These are phyloP conservation scores for Candida sp. DNA, from an alignment of 1,139 yeast species.

Conservation along the genomic window DNA sequence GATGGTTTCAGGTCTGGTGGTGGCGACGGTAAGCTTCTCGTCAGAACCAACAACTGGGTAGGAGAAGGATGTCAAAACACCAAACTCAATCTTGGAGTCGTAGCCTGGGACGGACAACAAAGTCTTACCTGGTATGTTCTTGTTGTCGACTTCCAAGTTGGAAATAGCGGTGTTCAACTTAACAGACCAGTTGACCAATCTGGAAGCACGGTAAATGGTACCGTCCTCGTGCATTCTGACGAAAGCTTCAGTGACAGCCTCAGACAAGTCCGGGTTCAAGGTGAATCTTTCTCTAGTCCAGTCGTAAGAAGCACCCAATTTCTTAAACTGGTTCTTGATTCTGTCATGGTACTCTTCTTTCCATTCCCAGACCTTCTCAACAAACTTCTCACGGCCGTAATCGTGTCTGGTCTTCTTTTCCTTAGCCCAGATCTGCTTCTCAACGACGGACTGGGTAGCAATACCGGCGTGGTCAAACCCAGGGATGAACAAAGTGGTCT, in stretches of 20 bases:
- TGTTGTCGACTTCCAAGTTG: slow-evolving; percentile 94
- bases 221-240: slow-evolving; percentile 94
- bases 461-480: slow-evolving; percentile 99
- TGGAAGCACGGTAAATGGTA: slow-evolving; percentile 89
- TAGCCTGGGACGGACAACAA: slow-evolving; percentile 87
- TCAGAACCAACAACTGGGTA: slow-evolving; percentile 88
- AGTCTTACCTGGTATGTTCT: slow-evolving; percentile 84
- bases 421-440: slow-evolving; percentile 91
- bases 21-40: slow-evolving; percentile 90
- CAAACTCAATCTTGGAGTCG: slow-evolving; percentile 90
- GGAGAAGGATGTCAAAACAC: slow-evolving; percentile 93
- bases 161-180: slow-evolving; percentile 95
- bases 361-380: slow-evolving; percentile 97
- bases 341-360: slow-evolving; percentile 90
- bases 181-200: slow-evolving; percentile 97
- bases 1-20: slow-evolving; percentile 98
- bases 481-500: slow-evolving; percentile 90
- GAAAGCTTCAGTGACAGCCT: slow-evolving; percentile 91
- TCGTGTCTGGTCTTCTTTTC: slow-evolving; percentile 94
- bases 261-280: slow-evolving; percentile 75
- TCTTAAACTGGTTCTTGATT: slow-evolving; percentile 83
- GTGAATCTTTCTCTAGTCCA: slow-evolving; percentile 97
- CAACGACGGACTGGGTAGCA: slow-evolving; percentile 98
- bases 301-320: slow-evolving; percentile 96
- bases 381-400: slow-evolving; percentile 88